Evolutionary conservation across 179 eudicot genomes (phyloP).

Genomic region (Beta lomatogona): DNA sequence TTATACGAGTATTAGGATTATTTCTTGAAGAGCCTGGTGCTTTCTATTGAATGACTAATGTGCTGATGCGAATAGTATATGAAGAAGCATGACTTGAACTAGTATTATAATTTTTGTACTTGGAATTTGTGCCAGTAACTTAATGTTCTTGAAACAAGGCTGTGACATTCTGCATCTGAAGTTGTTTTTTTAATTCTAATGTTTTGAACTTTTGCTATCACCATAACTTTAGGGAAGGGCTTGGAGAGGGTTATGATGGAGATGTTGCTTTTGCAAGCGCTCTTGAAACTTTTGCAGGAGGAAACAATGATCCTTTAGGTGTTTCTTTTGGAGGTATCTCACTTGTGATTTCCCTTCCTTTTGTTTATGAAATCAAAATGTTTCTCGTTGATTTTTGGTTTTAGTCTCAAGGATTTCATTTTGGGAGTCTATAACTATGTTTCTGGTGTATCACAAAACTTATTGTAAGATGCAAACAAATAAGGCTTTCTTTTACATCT

Average conservation of each 20-base stretch:
- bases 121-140: background rate
- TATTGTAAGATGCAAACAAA: background rate
- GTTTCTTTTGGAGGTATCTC: constrained; percentile 77
- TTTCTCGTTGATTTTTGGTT: background rate
- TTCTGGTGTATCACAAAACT: background rate
- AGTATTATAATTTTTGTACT: background rate
- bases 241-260: constrained; percentile 88
- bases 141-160: background rate
- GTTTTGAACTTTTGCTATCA: constrained; percentile 8
- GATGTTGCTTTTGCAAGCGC: constrained; percentile 81
- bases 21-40: constrained; percentile 3
- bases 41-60: background rate
- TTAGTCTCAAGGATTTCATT: background rate
- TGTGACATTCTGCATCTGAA: constrained; percentile 2
- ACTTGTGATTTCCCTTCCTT: constrained; percentile 9
- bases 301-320: constrained; percentile 69
- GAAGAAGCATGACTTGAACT: constrained; percentile 1
- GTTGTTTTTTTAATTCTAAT: background rate
- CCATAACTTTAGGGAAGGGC: constrained; percentile 72
- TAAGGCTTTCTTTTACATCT: background rate
- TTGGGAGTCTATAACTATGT: background rate
- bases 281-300: constrained; percentile 77
- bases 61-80: background rate
- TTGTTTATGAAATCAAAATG: constrained; percentile 3
- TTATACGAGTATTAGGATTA: background rate